Base-by-base conservation (phyloP, 805 yeast genomes). In the Yarrowia sp. region DNA sequence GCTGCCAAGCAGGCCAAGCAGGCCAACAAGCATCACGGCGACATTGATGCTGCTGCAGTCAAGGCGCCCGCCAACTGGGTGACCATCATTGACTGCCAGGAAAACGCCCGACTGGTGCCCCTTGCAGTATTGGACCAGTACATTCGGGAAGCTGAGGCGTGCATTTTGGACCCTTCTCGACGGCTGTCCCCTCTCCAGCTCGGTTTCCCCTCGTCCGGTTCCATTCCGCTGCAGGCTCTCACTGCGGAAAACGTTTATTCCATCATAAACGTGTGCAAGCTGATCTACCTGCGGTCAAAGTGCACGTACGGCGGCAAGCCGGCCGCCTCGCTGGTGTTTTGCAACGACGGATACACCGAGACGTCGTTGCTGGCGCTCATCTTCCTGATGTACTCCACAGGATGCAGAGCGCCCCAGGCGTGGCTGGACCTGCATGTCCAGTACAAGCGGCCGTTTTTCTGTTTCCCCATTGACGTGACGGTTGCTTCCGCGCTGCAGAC, bases 311-410 rank as follows among this genome's bases (percentile, higher is more conserved):
- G 63, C 13, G 69, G 70, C 45, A 36, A 57, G 53, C 66, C 67
- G 13, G 71, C 71, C 1, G 71, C 73, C 3, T 77, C 85, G 0
- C 79, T 92, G 66, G 77, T 92, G 9, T 87, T 85, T 72, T 91
- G 97, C 71, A 83, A 89, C 1, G 97, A 93, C 75, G 98, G 98
- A 0, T 93, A 92, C 74, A 90, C 97, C 0, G 97, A 92, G 72
- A 88, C 92, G 61, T 85, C 96, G 5, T 79, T 93, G n/a, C 75
- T 92, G 43, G 83, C 85, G 0, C 77, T 90, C 39, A 83, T 92
- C 65, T 92, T 83, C 70, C 69, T 88, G 65, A 88, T 93, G 66
- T 93, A 87, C 75, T 74, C 89, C 1, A 82, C 86, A 64, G 84
- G 87, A 43, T 71, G 84, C 17, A 69, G 83, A 0, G 74, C 90